Conservation (phyloP, 2,329 filamentous ascomycete genomes). For the Tolypocladium nubicola region DNA sequence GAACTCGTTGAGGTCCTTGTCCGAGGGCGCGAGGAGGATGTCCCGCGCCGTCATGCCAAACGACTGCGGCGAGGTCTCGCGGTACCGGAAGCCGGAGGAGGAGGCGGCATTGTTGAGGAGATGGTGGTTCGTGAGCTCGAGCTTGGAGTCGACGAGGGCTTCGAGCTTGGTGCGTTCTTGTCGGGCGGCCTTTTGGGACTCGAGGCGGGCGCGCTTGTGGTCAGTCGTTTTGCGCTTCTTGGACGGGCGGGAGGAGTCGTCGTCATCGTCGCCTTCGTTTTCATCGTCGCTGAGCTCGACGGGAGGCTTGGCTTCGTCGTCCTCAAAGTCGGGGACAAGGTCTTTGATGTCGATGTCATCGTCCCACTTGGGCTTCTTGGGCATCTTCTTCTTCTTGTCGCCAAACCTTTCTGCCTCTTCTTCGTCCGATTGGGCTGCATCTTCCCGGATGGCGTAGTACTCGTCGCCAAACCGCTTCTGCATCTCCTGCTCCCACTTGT, state of each 20-base stretch:
- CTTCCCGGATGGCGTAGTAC: constrained; percentile 72
- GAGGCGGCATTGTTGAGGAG: constrained; percentile 31
- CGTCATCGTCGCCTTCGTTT: constrained; percentile 26
- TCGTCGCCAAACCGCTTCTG: constrained; percentile 75
- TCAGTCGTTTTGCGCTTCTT: constrained; percentile 52
- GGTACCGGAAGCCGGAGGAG: constrained; percentile 65
- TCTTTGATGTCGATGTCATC: constrained; percentile 97
- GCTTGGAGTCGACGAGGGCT: constrained; percentile 69
- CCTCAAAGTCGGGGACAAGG: constrained; percentile 76
- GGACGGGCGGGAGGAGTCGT: constrained; percentile 34
- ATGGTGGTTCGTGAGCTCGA: constrained; percentile 61
- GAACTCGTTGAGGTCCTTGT: constrained; percentile 78
- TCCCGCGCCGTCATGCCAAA: constrained; percentile 86
- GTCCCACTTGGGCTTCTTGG: constrained; percentile 67
- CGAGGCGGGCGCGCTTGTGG: constrained; percentile 46
- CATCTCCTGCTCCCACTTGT: constrained; percentile 88
- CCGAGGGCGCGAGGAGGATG: constrained; percentile 79
- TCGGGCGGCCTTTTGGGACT: constrained; percentile 60
- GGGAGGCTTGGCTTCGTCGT: constrained; percentile 42
- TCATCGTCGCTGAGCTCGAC: constrained; percentile 41
- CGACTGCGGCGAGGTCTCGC: constrained; percentile 80
- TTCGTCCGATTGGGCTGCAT: constrained; percentile 54
- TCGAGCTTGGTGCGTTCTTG: constrained; percentile 78
- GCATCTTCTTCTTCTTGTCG: constrained; percentile 30
- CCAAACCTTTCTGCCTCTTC: constrained; percentile 51